Conservation (phyloP, 2,329 filamentous ascomycete genomes). For the Neodidymelliopsis sp. region DNA sequence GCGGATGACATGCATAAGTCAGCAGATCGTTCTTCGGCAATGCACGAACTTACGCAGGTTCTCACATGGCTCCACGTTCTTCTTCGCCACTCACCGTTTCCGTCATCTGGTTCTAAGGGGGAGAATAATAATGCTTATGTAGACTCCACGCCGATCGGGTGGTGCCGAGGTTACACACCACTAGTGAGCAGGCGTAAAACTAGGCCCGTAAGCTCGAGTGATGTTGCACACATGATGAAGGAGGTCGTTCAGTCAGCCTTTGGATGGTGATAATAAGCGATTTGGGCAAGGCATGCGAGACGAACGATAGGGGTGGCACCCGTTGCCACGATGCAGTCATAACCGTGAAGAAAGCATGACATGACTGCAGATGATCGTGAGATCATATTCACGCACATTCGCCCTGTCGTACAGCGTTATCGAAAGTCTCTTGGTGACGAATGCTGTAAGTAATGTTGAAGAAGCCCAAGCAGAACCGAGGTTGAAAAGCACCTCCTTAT, state of each 20-base stretch:
- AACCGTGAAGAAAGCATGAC: not conserved
- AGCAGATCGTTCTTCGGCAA: not conserved
- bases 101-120: slow-evolving; percentile 1
- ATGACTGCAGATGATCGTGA: not conserved
- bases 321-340: not conserved
- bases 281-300: not conserved
- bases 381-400: not conserved
- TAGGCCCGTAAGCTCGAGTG: not conserved
- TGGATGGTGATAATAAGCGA: not conserved
- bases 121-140: slow-evolving; percentile 3
- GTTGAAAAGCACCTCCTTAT: too few species aligned
- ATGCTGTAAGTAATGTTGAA: slow-evolving; percentile 1
- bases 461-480: too few species aligned
- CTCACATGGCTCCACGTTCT: slow-evolving; percentile 7
- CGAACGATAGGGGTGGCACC: slow-evolving; percentile 2
- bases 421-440: slow-evolving; percentile 1
- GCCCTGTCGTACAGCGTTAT: not conserved
- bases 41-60: slow-evolving; percentile 6
- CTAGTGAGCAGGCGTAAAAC: not conserved
- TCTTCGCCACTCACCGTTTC: slow-evolving; percentile 2
- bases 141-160: not conserved
- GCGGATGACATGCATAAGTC: slow-evolving; percentile 6
- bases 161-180: slow-evolving; percentile 12
- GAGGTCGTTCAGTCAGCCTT: not conserved
- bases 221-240: slow-evolving; percentile 13